A percentile compares a stretch with the other conserved stretches of the same genome.
Evolutionary conservation across 495 filamentous ascomycete species (phyloP).

Genomic region (Apodospora peruviana): DNA sequence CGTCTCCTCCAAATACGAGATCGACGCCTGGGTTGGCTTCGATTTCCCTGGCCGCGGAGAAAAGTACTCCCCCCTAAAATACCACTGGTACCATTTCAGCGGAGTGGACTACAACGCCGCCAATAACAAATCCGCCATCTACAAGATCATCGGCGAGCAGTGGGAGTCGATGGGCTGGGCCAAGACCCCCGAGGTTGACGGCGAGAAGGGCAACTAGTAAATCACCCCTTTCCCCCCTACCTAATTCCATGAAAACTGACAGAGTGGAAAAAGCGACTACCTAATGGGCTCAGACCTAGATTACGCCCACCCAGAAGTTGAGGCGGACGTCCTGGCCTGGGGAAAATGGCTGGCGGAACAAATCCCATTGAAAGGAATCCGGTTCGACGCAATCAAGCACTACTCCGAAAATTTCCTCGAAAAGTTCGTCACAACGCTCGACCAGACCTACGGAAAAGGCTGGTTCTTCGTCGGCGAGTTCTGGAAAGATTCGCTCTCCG

Average conservation of each 20-base stretch:
- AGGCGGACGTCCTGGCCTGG: constrained; percentile 60
- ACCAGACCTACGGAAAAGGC: constrained; percentile 42
- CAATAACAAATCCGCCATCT: constrained; percentile 57
- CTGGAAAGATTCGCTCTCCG: constrained; percentile 53
- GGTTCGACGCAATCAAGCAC: constrained; percentile 73
- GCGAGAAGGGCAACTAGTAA: constrained; percentile 60
- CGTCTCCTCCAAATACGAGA: constrained; percentile 54
- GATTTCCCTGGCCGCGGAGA: constrained; percentile 57
- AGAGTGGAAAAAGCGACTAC: constrained; percentile 12
- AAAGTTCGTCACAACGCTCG: constrained; percentile 51
- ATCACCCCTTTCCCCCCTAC: background rate
- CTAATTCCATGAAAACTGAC: background rate
- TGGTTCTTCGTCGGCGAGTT: constrained; percentile 69
- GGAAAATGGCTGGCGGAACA: constrained; percentile 58
- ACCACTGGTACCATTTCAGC: constrained; percentile 65
- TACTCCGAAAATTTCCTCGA: constrained; percentile 59
- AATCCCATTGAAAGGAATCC: constrained; percentile 57
- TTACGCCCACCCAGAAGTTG: constrained; percentile 59
- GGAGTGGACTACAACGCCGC: constrained; percentile 63
- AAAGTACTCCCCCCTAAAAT: constrained; percentile 56
- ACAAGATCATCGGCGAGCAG: constrained; percentile 56
- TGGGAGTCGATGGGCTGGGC: constrained; percentile 65
- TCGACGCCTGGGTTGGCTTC: constrained; percentile 64
- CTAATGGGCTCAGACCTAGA: constrained; percentile 65
- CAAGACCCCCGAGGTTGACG: constrained; percentile 47